A percentile compares a stretch with the other conserved stretches of the same genome.
These are phyloP conservation scores for Kazachstania sp. DNA, from an alignment of 1,139 yeast genomes.

Conservation along the genomic window DNA sequence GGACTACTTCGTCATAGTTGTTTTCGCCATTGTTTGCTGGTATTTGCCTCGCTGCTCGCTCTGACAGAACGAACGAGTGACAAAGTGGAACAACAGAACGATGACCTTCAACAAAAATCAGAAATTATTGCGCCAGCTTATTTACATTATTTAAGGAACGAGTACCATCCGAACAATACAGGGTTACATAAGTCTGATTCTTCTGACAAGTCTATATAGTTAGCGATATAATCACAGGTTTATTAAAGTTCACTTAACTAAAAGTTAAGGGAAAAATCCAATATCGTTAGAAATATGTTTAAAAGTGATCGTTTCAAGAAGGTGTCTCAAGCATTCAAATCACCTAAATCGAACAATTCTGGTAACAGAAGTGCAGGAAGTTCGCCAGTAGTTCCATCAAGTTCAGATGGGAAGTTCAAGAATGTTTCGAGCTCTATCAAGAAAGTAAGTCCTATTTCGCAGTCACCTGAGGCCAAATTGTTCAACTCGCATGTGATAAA, in stretches of 20 bases:
- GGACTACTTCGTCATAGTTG: no score
- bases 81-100: neutral
- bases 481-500: constrained; percentile 5
- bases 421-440: constrained; percentile 7
- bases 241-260: no score
- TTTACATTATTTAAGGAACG: no score
- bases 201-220: no score
- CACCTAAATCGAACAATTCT: constrained; percentile 11
- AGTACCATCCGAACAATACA: no score
- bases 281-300: constrained; percentile 33
- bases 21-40: no score
- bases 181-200: no score
- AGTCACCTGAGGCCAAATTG: constrained; percentile 8
- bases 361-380: constrained; percentile 13
- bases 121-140: no score
- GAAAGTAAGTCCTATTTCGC: constrained; percentile 1
- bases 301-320: constrained; percentile 42
- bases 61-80: neutral
- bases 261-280: neutral
- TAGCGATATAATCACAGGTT: no score
- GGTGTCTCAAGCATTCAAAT: constrained; percentile 47
- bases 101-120: no score
- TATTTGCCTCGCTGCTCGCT: neutral
- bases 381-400: neutral
- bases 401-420: constrained; percentile 4